Base-by-base conservation (phyloP, 495 filamentous ascomycete species). In the Neurospora tetraspora region DNA sequence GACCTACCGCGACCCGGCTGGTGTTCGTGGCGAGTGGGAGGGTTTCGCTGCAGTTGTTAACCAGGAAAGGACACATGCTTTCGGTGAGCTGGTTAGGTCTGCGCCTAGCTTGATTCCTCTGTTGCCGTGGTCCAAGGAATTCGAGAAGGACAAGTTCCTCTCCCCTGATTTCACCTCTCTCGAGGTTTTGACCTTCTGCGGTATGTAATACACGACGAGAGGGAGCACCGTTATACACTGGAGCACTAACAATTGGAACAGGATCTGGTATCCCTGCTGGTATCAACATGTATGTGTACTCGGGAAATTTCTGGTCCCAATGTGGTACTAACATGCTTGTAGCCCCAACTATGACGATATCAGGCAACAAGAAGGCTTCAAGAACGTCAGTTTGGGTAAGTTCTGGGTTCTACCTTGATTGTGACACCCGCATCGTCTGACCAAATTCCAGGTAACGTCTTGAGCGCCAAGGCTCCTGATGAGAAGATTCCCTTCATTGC, bases 21-120 rank as follows among this genome's bases (percentile, higher is more conserved):
- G 96, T 68, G 89, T 97, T 12, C 86, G 95, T 70, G 94, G 92
- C n/a, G 96, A 99, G 79, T 99, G 96, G 96, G 95, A 98, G 81
- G 95, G 94, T 1, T 96, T 97, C 77, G 92, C 92, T 70, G 91
- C 92, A 39, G 85, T 92, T 75, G 91, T 93, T 73, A 86, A 86
- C 74, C 78, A 82, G 77, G 96, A 97, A 79, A 91, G 94, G 10
- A 99, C 96, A 2, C 86, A 86, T 69, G 94, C 94, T n/a, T 99
- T 99, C 74, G 91, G 90, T 5, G 89, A 90, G 70, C 86, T 99
- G 1, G 96, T 98, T 6, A 88, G 91, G 42, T 84, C 89, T 38
- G 94, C 96, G 2, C 92, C 92, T 38, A 85, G 85, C 37, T 90
- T 96, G 82, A 97, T 99, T 68, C 91, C 92, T 7, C 89, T 94